Evolutionary conservation across 805 yeast genomes (phyloP).

Genomic region (Kurtzmaniella fragi): DNA sequence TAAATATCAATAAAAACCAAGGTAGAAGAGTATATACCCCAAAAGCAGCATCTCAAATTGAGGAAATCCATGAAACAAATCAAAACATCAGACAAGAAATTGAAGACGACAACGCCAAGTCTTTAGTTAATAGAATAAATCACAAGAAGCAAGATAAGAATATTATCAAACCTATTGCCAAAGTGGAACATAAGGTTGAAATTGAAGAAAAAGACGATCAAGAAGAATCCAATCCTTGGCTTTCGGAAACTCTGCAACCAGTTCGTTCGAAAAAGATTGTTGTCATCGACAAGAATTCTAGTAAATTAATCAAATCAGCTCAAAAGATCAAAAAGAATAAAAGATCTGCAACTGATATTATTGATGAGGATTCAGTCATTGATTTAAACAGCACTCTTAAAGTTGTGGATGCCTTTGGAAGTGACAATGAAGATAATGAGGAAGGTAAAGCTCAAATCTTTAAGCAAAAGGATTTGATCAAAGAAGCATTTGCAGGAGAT

Average conservation of each 20-base stretch:
- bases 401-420: slow-evolving; percentile 43
- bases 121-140: slow-evolving; percentile 37
- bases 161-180: slow-evolving; percentile 12
- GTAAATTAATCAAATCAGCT: slow-evolving; percentile 34
- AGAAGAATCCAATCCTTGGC: slow-evolving; percentile 35
- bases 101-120: slow-evolving; percentile 46
- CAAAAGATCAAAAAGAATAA: slow-evolving; percentile 36
- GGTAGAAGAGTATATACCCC: slow-evolving; percentile 86
- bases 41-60: slow-evolving; percentile 37
- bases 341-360: slow-evolving; percentile 25
- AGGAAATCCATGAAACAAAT: slow-evolving; percentile 30
- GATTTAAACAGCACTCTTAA: slow-evolving; percentile 52
- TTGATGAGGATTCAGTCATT: slow-evolving; percentile 37
- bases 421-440: slow-evolving; percentile 26
- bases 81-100: slow-evolving; percentile 38
- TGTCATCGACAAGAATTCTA: slow-evolving; percentile 31
- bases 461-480: slow-evolving; percentile 75
- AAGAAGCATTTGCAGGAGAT: slow-evolving; percentile 96
- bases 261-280: slow-evolving; percentile 25
- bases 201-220: slow-evolving; percentile 6
- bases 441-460: slow-evolving; percentile 48
- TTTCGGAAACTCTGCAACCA: slow-evolving; percentile 12
- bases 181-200: slow-evolving; percentile 13
- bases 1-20: slow-evolving; percentile 51
- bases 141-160: slow-evolving; percentile 12